phyloP scores from a whole-genome alignment of 176 grass and related monocot species.

The Aegilops umbellulata region DNA sequence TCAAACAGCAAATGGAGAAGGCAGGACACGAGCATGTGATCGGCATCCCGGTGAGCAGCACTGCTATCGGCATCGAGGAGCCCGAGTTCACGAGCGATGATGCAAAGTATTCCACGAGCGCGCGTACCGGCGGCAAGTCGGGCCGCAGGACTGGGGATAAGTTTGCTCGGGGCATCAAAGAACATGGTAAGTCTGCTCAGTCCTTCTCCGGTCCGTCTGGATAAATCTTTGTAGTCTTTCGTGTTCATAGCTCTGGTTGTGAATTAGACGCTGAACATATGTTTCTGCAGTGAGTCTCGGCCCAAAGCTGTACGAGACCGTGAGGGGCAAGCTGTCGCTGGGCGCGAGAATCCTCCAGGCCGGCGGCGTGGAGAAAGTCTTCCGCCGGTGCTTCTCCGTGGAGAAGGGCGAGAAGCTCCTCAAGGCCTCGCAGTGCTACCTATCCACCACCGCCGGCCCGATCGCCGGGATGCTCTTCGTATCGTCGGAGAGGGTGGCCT shows the following conservation, averaged over 20 bases:
- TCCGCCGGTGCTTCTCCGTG: conserved; percentile 58
- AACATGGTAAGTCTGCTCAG: conserved; percentile 54
- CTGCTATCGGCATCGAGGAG: conserved; percentile 61
- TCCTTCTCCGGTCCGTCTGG: background rate
- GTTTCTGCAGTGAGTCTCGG: conserved; percentile 53
- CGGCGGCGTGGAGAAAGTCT: conserved; percentile 73
- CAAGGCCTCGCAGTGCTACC: conserved; percentile 76
- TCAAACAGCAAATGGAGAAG: conserved; percentile 33
- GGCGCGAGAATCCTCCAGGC: conserved; percentile 68
- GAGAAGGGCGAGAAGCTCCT: conserved; percentile 60
- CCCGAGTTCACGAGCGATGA: conserved; percentile 30
- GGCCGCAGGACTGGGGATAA: conserved; percentile 8
- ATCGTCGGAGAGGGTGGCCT: conserved; percentile 58
- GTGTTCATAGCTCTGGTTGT: background rate
- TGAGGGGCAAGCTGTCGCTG: conserved; percentile 80
- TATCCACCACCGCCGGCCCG: conserved; percentile 72
- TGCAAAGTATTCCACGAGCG: background rate
- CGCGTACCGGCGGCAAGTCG: conserved; percentile 33
- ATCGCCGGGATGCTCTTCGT: conserved; percentile 79
- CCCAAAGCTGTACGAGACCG: conserved; percentile 65
- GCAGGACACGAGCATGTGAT: conserved; percentile 59
- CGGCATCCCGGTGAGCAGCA: conserved; percentile 66
- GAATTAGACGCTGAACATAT: background rate
- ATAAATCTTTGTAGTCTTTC: background rate
- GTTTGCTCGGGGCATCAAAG: conserved; percentile 58